phyloP scores from a whole-genome alignment of 2,329 filamentous ascomycete species.

The Colletotrichum sp. region DNA sequence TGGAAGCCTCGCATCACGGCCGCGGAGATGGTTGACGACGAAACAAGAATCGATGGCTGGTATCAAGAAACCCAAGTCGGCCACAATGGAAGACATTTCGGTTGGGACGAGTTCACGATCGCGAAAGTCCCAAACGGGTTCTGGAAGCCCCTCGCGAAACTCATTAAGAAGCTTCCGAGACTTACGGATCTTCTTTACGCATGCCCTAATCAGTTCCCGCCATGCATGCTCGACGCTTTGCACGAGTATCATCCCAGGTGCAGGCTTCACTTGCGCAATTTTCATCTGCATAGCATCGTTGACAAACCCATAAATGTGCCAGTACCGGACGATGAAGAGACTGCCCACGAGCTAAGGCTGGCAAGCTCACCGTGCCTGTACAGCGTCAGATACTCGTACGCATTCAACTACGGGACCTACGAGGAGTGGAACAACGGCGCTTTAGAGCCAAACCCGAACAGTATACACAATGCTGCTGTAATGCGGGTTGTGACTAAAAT shows the following conservation, averaged over 20 bases:
- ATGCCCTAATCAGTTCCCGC: background rate
- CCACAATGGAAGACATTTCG: background rate
- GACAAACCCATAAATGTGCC: no score
- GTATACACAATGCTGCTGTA: background rate
- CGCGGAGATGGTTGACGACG: background rate
- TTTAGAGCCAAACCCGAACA: background rate
- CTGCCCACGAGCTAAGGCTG: background rate
- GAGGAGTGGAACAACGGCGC: no score
- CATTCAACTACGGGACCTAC: background rate
- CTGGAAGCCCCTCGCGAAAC: background rate
- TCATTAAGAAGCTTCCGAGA: background rate
- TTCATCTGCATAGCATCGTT: background rate
- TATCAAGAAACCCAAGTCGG: background rate
- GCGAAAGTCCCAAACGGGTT: background rate
- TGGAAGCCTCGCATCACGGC: background rate
- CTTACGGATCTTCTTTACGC: background rate
- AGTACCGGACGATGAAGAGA: background rate
- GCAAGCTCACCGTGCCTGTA: background rate
- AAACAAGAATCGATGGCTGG: background rate
- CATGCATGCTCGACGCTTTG: background rate
- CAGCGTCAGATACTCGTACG: background rate
- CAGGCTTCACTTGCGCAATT: background rate
- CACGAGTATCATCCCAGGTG: background rate
- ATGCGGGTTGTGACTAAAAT: background rate
- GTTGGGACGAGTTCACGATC: background rate